These are phyloP conservation scores for Paxillus involutus DNA, from an alignment of 768 basidiomycete genomes.

Conservation along the genomic window DNA sequence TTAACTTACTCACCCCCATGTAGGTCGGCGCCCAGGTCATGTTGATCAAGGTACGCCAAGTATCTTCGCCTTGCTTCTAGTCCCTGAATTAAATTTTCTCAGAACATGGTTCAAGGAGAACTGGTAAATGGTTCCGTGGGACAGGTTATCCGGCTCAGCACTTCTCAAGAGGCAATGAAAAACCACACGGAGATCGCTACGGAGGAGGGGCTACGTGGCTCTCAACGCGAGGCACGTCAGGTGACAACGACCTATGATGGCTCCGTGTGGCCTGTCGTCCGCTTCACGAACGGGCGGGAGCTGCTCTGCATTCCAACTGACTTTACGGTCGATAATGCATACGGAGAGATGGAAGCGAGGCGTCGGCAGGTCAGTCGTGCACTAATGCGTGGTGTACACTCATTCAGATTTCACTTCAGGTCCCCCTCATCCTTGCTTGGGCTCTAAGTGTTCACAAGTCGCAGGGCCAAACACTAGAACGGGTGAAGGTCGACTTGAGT, in stretches of 20 bases:
- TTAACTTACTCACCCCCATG: slow-evolving; percentile 2
- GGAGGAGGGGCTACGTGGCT: slow-evolving; percentile 32
- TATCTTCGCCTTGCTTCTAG: neutral
- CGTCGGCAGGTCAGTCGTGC: slow-evolving; percentile 50
- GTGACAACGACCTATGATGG: slow-evolving; percentile 19
- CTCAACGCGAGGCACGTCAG: slow-evolving; percentile 21
- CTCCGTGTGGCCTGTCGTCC: slow-evolving; percentile 59
- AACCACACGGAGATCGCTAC: slow-evolving; percentile 39
- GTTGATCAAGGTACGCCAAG: slow-evolving; percentile 60
- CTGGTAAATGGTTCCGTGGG: slow-evolving; percentile 76
- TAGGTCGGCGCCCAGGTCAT: slow-evolving; percentile 86
- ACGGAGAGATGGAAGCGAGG: slow-evolving; percentile 56
- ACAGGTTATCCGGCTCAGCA: slow-evolving; percentile 46
- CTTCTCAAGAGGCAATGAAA: slow-evolving; percentile 41
- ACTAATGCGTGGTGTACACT: neutral
- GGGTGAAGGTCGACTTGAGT: slow-evolving; percentile 77
- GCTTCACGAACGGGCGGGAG: slow-evolving; percentile 49
- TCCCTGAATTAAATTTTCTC: neutral
- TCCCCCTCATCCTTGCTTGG: slow-evolving; percentile 77
- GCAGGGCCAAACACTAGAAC: slow-evolving; percentile 85
- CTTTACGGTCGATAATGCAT: slow-evolving; percentile 64
- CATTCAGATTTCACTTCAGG: slow-evolving; percentile 31
- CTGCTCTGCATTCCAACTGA: slow-evolving; percentile 53
- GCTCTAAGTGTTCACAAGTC: slow-evolving; percentile 88
- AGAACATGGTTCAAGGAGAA: slow-evolving; percentile 69